Evolutionary conservation across 352 stramenopile species (phyloP).

Genomic region (Globisporangium polare): DNA sequence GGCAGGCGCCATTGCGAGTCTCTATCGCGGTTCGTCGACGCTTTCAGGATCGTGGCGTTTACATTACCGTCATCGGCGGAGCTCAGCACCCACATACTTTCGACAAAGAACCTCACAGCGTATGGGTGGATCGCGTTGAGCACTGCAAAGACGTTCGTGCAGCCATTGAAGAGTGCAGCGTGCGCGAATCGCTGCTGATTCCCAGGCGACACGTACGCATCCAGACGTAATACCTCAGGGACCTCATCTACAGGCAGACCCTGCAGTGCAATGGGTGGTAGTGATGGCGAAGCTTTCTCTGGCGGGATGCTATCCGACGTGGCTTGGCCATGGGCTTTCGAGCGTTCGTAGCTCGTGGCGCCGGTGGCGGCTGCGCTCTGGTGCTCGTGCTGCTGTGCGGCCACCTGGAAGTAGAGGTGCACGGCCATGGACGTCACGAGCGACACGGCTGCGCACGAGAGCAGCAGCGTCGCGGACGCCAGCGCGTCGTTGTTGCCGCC

Average conservation of each 20-base stretch:
- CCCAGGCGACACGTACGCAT: slow-evolving; percentile 44
- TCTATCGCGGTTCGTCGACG: slow-evolving; percentile 27
- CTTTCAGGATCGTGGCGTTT: slow-evolving; percentile 36
- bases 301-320: background rate
- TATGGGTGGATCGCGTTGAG: slow-evolving; percentile 65
- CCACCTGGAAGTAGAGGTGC: slow-evolving; percentile 31
- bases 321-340: background rate
- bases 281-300: background rate
- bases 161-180: slow-evolving; percentile 43
- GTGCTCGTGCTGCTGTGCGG: background rate
- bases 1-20: slow-evolving; percentile 35
- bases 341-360: background rate
- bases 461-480: slow-evolving; percentile 26
- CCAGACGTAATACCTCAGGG: slow-evolving; percentile 35
- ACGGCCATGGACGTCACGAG: slow-evolving; percentile 33
- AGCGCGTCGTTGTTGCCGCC: slow-evolving; percentile 9
- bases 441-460: slow-evolving; percentile 38
- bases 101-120: slow-evolving; percentile 40
- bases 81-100: slow-evolving; percentile 31
- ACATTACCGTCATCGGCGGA: slow-evolving; percentile 20
- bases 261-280: slow-evolving; percentile 20
- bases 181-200: slow-evolving; percentile 49
- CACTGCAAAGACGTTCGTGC: slow-evolving; percentile 54
- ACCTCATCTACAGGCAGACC: slow-evolving; percentile 22
- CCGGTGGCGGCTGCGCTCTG: background rate